These are phyloP conservation scores for Wickerhamiella alocasiicola DNA, from an alignment of 805 yeast species.

Conservation along the genomic window DNA sequence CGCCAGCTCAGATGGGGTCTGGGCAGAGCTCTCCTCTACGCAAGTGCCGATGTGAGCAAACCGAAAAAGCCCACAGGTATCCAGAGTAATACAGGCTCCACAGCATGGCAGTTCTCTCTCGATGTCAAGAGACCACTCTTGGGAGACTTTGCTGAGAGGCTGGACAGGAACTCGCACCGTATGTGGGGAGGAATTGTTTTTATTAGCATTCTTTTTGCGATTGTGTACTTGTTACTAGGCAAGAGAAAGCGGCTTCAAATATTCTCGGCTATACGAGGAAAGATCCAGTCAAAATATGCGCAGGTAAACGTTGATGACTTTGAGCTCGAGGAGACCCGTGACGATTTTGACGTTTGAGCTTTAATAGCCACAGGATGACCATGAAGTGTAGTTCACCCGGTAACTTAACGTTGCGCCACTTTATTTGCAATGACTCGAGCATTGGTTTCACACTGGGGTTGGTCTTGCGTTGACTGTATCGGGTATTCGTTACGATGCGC, in stretches of 20 bases:
- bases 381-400: too few species aligned
- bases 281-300: conserved; percentile 5
- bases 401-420: too few species aligned
- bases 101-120: conserved; percentile 13
- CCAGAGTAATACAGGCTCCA: conserved; percentile 14
- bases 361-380: too few species aligned
- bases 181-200: conserved; percentile 30
- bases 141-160: conserved; percentile 13
- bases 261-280: conserved; percentile 16
- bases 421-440: too few species aligned
- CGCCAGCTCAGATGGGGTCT: conserved; percentile 39
- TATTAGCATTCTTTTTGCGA: conserved; percentile 24
- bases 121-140: conserved; percentile 13
- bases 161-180: conserved; percentile 24
- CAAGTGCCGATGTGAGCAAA: conserved; percentile 40
- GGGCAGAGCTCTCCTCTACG: conserved; percentile 51
- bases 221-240: conserved; percentile 30
- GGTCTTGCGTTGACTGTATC: too few species aligned
- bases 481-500: too few species aligned
- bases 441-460: background rate
- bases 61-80: conserved; percentile 11
- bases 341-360: conserved; percentile 14
- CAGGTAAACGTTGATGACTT: conserved; percentile 16
- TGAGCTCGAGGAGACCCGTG: conserved; percentile 19
- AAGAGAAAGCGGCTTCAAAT: conserved; percentile 18